A percentile compares a stretch with the other conserved stretches of the same genome.
Evolutionary conservation across 2,329 filamentous ascomycete species (phyloP).

Genomic region (Aspergillus ruber): DNA sequence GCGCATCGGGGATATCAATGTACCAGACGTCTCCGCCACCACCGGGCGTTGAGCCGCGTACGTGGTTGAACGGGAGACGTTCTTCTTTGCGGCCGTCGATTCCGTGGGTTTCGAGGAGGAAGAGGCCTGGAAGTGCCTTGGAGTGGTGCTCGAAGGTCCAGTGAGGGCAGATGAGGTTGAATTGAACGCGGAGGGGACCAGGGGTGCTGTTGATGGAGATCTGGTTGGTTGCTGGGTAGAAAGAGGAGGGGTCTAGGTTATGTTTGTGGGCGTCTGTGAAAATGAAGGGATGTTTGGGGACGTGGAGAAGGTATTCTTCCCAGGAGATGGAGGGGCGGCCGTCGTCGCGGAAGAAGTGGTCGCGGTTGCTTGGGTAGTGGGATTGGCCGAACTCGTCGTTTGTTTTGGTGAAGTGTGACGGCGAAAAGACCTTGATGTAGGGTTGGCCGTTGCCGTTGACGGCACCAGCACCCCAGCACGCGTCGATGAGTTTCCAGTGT

Average conservation of each 20-base stretch:
- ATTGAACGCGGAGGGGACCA: constrained; percentile 66
- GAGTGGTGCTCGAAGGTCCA: constrained; percentile 64
- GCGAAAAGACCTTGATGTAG: constrained; percentile 64
- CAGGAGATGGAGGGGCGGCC: constrained; percentile 58
- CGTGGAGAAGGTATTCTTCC: constrained; percentile 74
- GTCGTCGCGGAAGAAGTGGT: constrained; percentile 68
- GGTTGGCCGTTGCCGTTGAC: constrained; percentile 48
- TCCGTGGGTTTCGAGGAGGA: constrained; percentile 63
- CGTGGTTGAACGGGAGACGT: constrained; percentile 58
- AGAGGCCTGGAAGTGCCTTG: constrained; percentile 56
- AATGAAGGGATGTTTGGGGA: constrained; percentile 43
- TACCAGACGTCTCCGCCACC: constrained; percentile 78
- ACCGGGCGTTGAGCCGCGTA: constrained; percentile 29
- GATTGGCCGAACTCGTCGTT: constrained; percentile 76
- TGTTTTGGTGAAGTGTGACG: constrained; percentile 52
- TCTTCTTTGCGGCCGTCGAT: constrained; percentile 62
- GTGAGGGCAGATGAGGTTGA: constrained; percentile 72
- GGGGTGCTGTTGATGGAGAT: constrained; percentile 56
- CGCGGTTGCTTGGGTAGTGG: constrained; percentile 68
- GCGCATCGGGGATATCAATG: constrained; percentile 60
- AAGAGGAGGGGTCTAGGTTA: constrained; percentile 49
- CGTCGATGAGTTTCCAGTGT: constrained; percentile 84
- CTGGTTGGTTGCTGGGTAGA: constrained; percentile 55
- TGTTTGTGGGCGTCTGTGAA: constrained; percentile 44
- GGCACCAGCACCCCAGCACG: constrained; percentile 86